Evolutionary conservation across 768 basidiomycete species (phyloP), one percentile per base, ranked within the genome.

Genomic region (Lentinula detonsa): DNA sequence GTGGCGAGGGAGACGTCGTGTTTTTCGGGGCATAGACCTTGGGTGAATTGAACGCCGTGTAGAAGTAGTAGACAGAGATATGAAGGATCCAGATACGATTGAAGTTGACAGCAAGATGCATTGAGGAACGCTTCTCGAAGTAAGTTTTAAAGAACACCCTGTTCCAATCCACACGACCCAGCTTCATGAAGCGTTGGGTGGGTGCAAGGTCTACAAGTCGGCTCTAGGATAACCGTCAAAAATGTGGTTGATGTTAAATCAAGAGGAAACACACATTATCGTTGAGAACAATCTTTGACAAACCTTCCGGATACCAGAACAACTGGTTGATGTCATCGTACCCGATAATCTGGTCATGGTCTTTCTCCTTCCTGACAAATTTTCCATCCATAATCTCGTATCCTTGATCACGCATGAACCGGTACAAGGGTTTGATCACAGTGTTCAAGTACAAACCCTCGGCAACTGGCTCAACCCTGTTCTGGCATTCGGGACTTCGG

Each of bases 321-420:
- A 98, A 78, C 70, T 99, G 97, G 72, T 99, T 99, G 76, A 99
- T 93, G 72, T 99, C 97, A 72, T 99, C 97, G 71, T 99, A 99
- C n/a, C 97, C 97, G 66, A 98, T 95, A 71, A 98, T 92, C 66
- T 93, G 80, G 63, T 94, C 85, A 74, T 98, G 97, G 68, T 98
- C 97, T 74, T 82, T 91, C 80, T 98, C 97, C 70, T 87, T 85
- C 61, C 93, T 79, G 31, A 98, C 90, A 72, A 96, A 98, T 73
- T 95, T 95, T 50, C 93, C 95, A 64, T 98, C 96, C 13, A 89
- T 79, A 59, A 93, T 90, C 72, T 99, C 95, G 74, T 98, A 99
- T 0, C 93, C 95, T 72, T 99, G 95, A 73, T 99, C 95, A 28
- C 97, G 84, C 78, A 99, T 90, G 78, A 94, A 98, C 60, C 88